Evolutionary conservation across 306 rosid species (phyloP), one percentile per base, ranked within the genome.

Genomic region (Quercus mongolica): DNA sequence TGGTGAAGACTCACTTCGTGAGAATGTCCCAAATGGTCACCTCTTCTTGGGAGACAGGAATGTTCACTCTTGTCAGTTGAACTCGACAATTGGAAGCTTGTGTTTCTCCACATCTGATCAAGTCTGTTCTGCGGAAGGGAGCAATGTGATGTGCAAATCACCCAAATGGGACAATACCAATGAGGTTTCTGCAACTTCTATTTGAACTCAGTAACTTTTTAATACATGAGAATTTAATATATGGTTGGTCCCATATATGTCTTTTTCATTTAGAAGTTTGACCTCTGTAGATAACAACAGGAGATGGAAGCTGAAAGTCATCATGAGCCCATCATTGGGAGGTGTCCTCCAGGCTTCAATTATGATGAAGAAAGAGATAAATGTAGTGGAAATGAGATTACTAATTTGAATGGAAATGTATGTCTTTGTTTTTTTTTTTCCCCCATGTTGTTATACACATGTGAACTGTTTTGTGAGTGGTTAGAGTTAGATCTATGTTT

Each of bases 241-340:
- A 68, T 83, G 21, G 55, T 79, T 75, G 78, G 83, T 78, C 79
- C 87, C 69, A 64, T 86, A 74, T 56, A 75, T 80, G 79, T 83
- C 78, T 65, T 84, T 86, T 85, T 83, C 89, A 84, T 82, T 83
- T 83, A 89, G 94, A 88, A 91, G 84, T 74, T 85, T 94, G 92
- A 89, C 90, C 74, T 64, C 87, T 86, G 89, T 83, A 81, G 85
- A 89, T 91, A 76, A 87, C 90, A 80, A 89, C 97, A 95, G 99
- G 98, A 90, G 82, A 85, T 77, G 85, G 78, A 77, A 56, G 69
- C 71, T 81, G 97, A 85, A 75, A 85, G 80, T 83, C 57, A 68
- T 69, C 20, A 61, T 76, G 89, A 79, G 44, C 76, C 88, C 69
- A 65, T 76, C 59, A 54, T 73, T 62, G 84, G 77, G 74, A 83